These are phyloP conservation scores for Eruca vesicaria DNA, from an alignment of 441 rosid genomes.

Conservation along the genomic window DNA sequence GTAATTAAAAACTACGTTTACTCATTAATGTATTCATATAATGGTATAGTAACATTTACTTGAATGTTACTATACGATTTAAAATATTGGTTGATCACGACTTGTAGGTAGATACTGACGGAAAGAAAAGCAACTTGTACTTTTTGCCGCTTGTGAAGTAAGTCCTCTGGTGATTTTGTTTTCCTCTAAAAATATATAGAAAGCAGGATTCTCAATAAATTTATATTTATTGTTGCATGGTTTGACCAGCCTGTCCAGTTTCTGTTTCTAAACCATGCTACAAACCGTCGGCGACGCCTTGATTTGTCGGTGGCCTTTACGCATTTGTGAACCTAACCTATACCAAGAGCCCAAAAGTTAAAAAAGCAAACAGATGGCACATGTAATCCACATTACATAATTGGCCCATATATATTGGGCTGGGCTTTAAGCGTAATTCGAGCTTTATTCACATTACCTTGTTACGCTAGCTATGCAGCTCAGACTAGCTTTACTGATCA, in stretches of 20 bases:
- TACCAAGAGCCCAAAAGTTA: background rate
- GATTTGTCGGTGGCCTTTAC: conserved; percentile 13
- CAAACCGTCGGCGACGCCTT: conserved; percentile 5
- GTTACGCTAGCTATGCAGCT: background rate
- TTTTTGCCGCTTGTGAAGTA: conserved; percentile 14
- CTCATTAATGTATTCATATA: too few relatives aligned
- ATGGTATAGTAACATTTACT: too few relatives aligned
- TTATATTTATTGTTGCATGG: conserved; percentile 9
- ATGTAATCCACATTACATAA: background rate
- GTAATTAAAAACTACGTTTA: too few relatives aligned
- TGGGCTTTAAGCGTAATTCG: background rate
- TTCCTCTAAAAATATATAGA: background rate
- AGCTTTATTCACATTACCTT: background rate
- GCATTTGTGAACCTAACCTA: background rate
- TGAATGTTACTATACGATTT: too few relatives aligned
- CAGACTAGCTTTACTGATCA: background rate
- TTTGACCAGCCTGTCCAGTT: conserved; percentile 3
- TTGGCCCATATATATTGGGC: background rate
- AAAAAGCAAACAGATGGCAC: background rate
- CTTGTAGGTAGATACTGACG: conserved; percentile 10
- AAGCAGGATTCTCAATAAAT: background rate
- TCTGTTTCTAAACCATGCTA: background rate
- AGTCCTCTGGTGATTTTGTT: background rate
- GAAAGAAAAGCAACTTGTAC: background rate
- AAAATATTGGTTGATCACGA: background rate